Conservation (phyloP, 805 yeast genomes). For the Metschnikowia peoriensis region DNA sequence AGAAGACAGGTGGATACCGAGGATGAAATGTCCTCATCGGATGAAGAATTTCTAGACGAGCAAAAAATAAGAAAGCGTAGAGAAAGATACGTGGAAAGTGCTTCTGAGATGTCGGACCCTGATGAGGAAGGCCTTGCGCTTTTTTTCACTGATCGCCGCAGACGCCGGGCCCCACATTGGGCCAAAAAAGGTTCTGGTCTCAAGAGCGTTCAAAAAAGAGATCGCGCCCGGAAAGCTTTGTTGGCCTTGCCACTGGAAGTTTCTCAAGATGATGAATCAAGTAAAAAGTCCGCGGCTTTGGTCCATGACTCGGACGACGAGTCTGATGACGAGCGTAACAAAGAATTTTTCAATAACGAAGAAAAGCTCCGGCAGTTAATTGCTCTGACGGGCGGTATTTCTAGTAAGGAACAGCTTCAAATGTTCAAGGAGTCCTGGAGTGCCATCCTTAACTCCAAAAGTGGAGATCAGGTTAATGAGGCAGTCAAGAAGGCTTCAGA, state of each 20-base stretch:
- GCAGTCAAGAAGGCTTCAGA: conserved; percentile 14
- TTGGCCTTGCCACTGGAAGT: not conserved
- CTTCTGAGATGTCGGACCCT: not conserved
- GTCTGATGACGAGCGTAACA: conserved; percentile 54
- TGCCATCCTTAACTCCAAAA: conserved; percentile 6
- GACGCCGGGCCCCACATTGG: no score
- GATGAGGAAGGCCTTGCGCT: not conserved
- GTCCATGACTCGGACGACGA: conserved; percentile 65
- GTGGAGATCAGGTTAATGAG: conserved; percentile 4
- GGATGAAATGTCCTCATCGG: not conserved
- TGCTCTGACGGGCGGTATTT: conserved; percentile 37
- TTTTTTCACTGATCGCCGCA: no score
- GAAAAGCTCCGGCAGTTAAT: conserved; percentile 43
- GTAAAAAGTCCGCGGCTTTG: conserved; percentile 45
- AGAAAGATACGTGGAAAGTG: not conserved
- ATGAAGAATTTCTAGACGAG: not conserved
- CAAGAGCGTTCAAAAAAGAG: no score
- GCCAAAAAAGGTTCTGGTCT: no score
- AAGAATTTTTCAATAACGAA: conserved; percentile 56
- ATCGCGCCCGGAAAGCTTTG: not conserved
- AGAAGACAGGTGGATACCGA: conserved; percentile 2
- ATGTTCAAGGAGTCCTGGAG: conserved; percentile 18
- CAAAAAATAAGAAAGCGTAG: not conserved
- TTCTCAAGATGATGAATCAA: conserved; percentile 5
- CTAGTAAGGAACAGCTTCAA: conserved; percentile 22